phyloP scores from a whole-genome alignment of 2,329 filamentous ascomycete species.

The Dactylonectria macrodidyma region DNA sequence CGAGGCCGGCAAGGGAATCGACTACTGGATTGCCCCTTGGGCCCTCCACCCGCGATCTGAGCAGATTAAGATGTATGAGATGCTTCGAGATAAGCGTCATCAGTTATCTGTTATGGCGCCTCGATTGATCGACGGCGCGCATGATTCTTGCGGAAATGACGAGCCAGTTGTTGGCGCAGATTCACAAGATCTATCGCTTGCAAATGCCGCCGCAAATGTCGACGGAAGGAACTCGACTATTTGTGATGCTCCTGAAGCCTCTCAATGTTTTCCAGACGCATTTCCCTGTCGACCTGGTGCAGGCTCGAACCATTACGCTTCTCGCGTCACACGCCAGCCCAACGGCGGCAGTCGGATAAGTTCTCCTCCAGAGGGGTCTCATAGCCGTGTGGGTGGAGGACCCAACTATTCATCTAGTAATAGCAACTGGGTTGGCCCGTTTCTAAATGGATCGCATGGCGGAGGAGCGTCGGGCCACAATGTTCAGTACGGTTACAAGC shows the following conservation, averaged over 20 bases:
- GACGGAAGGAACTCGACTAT: too few species aligned
- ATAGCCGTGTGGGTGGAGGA: too few species aligned
- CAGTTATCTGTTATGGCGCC: background rate
- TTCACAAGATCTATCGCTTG: too few species aligned
- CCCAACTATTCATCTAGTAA: background rate
- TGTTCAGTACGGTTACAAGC: background rate
- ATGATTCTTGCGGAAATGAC: background rate
- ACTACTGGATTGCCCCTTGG: background rate
- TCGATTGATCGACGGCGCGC: background rate
- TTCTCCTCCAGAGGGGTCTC: too few species aligned
- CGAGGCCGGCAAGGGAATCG: slow-evolving; percentile 45
- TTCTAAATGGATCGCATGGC: background rate
- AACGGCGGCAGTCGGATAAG: too few species aligned
- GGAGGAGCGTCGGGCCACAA: background rate
- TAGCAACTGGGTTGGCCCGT: background rate
- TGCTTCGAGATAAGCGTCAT: background rate
- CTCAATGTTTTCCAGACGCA: too few species aligned
- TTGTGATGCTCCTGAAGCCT: too few species aligned
- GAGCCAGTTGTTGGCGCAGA: too few species aligned
- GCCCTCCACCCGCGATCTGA: background rate
- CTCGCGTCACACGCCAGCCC: too few species aligned
- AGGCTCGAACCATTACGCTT: too few species aligned
- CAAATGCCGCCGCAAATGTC: too few species aligned
- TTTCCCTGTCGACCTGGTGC: too few species aligned
- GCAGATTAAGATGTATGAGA: background rate